These are phyloP conservation scores for Backusella luteola DNA, from an alignment of 192 early-diverging fungal genomes.

Conservation along the genomic window DNA sequence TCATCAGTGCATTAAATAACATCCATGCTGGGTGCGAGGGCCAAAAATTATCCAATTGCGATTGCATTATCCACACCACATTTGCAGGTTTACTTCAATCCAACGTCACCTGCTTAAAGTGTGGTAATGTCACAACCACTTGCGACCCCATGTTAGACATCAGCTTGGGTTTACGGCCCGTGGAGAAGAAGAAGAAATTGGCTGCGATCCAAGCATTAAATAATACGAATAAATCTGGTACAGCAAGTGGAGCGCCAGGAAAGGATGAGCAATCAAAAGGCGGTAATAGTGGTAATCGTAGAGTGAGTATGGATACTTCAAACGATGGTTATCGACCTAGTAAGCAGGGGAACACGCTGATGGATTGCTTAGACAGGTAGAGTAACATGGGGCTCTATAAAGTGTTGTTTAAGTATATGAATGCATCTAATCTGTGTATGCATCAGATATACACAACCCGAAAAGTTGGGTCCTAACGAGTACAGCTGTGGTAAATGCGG, in stretches of 20 bases:
- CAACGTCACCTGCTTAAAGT: slow-evolving; percentile 82
- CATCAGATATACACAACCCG: slow-evolving; percentile 68
- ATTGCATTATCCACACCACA: slow-evolving; percentile 86
- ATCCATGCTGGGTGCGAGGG: slow-evolving; percentile 71
- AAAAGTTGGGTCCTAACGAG: slow-evolving; percentile 65
- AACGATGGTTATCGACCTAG: neutral
- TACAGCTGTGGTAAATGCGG: slow-evolving; percentile 75
- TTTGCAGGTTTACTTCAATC: slow-evolving; percentile 91
- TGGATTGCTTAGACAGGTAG: slow-evolving; percentile 70
- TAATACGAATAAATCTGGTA: neutral
- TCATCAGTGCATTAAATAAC: slow-evolving; percentile 84
- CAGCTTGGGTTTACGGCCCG: slow-evolving; percentile 75
- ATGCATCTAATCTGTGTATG: neutral
- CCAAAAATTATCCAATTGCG: slow-evolving; percentile 55
- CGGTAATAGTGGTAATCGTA: neutral
- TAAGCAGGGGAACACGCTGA: slow-evolving; percentile 42
- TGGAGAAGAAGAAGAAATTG: slow-evolving; percentile 30
- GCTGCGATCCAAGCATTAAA: neutral
- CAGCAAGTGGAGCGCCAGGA: neutral
- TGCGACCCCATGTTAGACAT: slow-evolving; percentile 92
- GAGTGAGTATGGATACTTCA: neutral
- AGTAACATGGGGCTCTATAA: neutral
- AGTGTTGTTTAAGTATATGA: neutral
- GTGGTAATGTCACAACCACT: slow-evolving; percentile 75
- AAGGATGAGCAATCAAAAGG: neutral